Evolutionary conservation across 345 rosid genomes (phyloP), one percentile per base, ranked within the genome.

Genomic region (Heritiera fomes): DNA sequence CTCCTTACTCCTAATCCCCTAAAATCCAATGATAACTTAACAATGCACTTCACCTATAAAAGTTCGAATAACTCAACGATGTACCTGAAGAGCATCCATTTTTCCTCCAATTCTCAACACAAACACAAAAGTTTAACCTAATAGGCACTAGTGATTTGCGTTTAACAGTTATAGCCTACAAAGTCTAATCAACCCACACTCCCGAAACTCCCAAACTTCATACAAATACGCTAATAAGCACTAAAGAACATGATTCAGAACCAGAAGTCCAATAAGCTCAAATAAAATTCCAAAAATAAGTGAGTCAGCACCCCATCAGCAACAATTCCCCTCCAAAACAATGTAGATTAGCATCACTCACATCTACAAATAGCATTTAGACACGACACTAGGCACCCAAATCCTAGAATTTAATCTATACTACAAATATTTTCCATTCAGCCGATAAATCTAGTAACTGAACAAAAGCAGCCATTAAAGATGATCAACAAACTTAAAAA

Each of bases 201-300:
- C 52, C 14, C 9, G 17, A 47, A 15, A 9, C 43, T 30, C 61
- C 7, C 43, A 71, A 71, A 71, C 18, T 71, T 71, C 59, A 50
- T 71, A 49, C 17, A 28, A 70, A 70, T 70, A 28, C 28, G 58
- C 58, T 70, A 56, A 76, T 61, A 30, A 56, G 65, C 45, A 73
- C 64, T 59, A 18, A 49, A 62, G 63, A 79, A 20, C 20, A 66
- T 49, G 43, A 71, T 81, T 81, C 72, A 83, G 13, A 81, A 68
- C 84, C 75, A 78, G 18, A 75, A 67, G 75, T 55, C 47, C 28
- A 43, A 75, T 60, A 64, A 83, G 65, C 72, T 45, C 38, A 34
- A 69, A 20, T 34, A 65, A 66, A 66, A 70, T 59, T 34, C 30
- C 56, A 71, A 8, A 65, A 8, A 64, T 78, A 68, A 75, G 47